Percentiles rank a stretch among this genome's conserved stretches.
Evolutionary conservation across 352 stramenopile species (phyloP).

Genomic region (Achlya hypogyna): DNA sequence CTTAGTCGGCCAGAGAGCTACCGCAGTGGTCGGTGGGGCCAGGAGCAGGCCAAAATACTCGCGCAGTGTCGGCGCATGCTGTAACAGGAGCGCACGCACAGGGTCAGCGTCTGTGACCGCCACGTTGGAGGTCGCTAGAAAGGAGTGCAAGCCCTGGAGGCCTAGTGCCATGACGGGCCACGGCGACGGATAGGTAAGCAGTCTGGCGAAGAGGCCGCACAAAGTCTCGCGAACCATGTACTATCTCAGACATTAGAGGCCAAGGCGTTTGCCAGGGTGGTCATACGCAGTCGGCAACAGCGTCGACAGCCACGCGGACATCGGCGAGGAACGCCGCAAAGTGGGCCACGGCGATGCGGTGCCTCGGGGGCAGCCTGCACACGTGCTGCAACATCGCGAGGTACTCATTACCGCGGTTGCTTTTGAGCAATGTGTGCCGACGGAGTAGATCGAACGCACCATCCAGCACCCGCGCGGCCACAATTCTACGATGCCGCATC

Average conservation of each 20-base stretch:
- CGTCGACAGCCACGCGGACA: background rate
- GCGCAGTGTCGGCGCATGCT: background rate
- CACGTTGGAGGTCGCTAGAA: background rate
- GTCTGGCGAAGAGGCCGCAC: background rate
- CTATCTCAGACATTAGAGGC: too few relatives aligned
- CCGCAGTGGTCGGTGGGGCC: too few relatives aligned
- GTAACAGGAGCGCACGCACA: background rate
- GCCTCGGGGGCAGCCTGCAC: background rate
- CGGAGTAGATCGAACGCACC: too few relatives aligned
- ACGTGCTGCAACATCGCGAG: background rate
- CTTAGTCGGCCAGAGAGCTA: background rate
- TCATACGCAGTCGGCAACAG: background rate
- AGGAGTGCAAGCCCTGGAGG: background rate
- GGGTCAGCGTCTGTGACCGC: background rate
- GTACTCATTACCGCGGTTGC: background rate
- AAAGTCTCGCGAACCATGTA: background rate
- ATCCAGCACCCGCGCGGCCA: too few relatives aligned
- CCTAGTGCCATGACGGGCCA: background rate
- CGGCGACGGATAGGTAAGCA: background rate
- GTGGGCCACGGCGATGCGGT: background rate
- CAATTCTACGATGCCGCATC: too few relatives aligned
- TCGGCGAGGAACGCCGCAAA: background rate
- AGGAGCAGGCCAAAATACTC: background rate
- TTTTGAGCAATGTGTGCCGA: too few relatives aligned
- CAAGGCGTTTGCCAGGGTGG: background rate